phyloP scores from a whole-genome alignment of 306 rosid species.

The Lathyrus oleraceus region DNA sequence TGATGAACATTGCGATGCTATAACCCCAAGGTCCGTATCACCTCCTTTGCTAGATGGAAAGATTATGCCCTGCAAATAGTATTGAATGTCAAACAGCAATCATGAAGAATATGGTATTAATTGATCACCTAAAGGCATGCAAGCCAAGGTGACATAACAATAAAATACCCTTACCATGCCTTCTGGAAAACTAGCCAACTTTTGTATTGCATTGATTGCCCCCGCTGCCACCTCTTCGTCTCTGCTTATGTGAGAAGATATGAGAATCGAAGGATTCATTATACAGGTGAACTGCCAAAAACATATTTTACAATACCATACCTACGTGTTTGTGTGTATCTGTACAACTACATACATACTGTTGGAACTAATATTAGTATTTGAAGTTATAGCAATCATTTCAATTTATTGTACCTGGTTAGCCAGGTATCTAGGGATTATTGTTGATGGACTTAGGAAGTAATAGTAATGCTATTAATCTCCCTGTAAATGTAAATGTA shows the following conservation, averaged over 20 bases:
- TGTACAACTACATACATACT: neutral
- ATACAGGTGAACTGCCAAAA: neutral
- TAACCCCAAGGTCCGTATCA: slow-evolving; percentile 61
- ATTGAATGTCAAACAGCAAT: slow-evolving; percentile 28
- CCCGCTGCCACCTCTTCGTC: slow-evolving; percentile 73
- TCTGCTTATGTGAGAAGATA: slow-evolving; percentile 43
- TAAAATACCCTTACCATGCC: slow-evolving; percentile 63
- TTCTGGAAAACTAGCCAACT: slow-evolving; percentile 63
- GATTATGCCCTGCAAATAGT: slow-evolving; percentile 62
- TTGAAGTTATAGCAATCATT: neutral
- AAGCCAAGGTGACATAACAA: slow-evolving; percentile 18
- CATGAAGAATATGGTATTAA: slow-evolving; percentile 6
- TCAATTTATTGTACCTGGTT: neutral
- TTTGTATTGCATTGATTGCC: slow-evolving; percentile 68
- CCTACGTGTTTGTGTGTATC: neutral
- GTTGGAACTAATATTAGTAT: slow-evolving; percentile 4
- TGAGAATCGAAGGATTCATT: slow-evolving; percentile 1
- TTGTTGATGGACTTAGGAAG: neutral
- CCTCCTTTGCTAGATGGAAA: slow-evolving; percentile 62
- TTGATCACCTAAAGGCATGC: slow-evolving; percentile 23
- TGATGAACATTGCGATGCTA: slow-evolving; percentile 68
- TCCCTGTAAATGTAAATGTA: neutral
- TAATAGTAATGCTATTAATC: neutral
- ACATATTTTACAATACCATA: neutral
- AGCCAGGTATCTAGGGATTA: neutral